These are phyloP conservation scores for Zostera marina DNA, from an alignment of 116 monocot genomes.

Conservation along the genomic window DNA sequence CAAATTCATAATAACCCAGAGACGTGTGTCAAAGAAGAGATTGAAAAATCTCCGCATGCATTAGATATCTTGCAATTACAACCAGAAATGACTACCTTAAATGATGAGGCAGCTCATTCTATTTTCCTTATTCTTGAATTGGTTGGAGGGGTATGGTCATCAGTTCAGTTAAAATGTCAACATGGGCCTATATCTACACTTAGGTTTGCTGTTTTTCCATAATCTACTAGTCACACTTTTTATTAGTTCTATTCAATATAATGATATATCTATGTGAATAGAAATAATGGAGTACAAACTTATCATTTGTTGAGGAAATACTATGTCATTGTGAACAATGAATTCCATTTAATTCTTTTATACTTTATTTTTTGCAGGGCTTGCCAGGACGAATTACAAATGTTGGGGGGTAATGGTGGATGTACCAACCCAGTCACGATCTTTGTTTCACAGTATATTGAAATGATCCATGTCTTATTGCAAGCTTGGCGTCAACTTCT, in stretches of 20 bases:
- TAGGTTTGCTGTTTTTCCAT: background rate
- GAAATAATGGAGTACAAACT: background rate
- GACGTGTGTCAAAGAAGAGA: background rate
- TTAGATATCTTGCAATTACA: background rate
- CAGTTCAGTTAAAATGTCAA: background rate
- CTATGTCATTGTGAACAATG: background rate
- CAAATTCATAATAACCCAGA: background rate
- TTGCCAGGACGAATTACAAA: constrained; percentile 49
- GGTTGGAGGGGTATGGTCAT: background rate
- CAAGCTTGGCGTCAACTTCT: constrained; percentile 35
- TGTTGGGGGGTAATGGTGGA: constrained; percentile 26
- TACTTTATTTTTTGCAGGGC: constrained; percentile 22
- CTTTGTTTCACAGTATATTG: constrained; percentile 42
- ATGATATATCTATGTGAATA: background rate
- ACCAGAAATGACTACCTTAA: constrained; percentile 2
- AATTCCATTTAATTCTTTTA: background rate
- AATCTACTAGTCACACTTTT: background rate
- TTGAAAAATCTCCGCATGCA: constrained; percentile 2
- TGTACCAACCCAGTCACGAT: constrained; percentile 16
- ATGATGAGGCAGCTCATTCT: background rate
- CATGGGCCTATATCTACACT: background rate
- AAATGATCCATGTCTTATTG: constrained; percentile 30
- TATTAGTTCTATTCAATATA: constrained; percentile 2
- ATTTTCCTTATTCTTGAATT: background rate
- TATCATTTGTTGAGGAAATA: background rate